A percentile compares a stretch with the other conserved stretches of the same genome.
phyloP scores from a whole-genome alignment of 228 moss, liverwort and hornwort genomes.

The Sphagnum magellanicum region DNA sequence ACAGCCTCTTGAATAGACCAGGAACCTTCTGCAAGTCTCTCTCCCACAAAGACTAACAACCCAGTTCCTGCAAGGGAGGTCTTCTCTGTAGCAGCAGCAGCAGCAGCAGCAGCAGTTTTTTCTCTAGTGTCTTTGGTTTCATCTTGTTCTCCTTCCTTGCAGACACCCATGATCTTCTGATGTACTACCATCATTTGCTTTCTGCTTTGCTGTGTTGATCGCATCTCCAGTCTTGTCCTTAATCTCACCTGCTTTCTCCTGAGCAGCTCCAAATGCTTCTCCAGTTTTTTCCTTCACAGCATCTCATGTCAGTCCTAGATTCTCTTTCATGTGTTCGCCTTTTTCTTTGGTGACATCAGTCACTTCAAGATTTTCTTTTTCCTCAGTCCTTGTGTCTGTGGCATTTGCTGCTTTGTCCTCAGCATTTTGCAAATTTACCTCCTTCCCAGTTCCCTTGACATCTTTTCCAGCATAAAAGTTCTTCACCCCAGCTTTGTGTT shows the following conservation, averaged over 20 bases:
- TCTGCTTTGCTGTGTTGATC: too few relatives aligned
- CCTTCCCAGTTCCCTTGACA: constrained; percentile 16
- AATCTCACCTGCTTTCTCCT: constrained; percentile 3
- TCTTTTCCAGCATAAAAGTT: constrained; percentile 1
- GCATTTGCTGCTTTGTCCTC: not conserved
- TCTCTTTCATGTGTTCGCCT: not conserved
- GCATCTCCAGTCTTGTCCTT: too few relatives aligned
- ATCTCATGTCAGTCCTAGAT: constrained; percentile 12
- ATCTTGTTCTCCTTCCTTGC: too few relatives aligned
- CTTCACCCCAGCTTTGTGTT: not conserved
- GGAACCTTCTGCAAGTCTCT: too few relatives aligned
- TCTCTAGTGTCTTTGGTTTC: too few relatives aligned
- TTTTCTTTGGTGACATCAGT: constrained; percentile 1
- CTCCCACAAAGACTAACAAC: too few relatives aligned
- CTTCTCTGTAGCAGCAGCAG: too few relatives aligned
- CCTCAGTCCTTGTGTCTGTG: constrained; percentile 5
- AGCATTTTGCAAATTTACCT: not conserved
- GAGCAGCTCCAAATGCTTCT: constrained; percentile 1
- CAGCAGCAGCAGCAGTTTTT: too few relatives aligned
- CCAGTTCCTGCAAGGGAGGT: too few relatives aligned
- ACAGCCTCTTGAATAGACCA: too few relatives aligned
- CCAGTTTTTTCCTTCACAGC: constrained; percentile 11
- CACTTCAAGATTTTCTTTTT: constrained; percentile 13
- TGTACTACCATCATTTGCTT: too few relatives aligned
- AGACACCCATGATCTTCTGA: too few relatives aligned